A percentile compares a stretch with the other conserved stretches of the same genome.
phyloP scores from a whole-genome alignment of 2,329 filamentous ascomycete species.

The Purpureocillium takamizusanense region DNA sequence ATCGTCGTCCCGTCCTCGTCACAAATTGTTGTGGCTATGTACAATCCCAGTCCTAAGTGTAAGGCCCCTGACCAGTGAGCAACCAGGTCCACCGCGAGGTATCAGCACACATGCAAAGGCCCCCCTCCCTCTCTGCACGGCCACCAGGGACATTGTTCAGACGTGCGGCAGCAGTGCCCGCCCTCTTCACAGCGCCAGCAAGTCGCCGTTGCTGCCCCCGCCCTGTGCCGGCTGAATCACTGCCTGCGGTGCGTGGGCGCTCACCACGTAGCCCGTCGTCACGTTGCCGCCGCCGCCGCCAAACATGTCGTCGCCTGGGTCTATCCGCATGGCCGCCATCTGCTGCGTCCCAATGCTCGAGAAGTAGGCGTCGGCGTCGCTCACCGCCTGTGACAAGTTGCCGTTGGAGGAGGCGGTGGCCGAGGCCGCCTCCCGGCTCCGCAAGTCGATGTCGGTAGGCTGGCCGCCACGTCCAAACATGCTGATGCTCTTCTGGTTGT shows the following conservation, averaged over 20 bases:
- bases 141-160: too few relatives aligned
- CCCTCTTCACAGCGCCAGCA: constrained; percentile 53
- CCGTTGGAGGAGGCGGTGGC: constrained; percentile 21
- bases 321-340: constrained; percentile 63
- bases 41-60: too few relatives aligned
- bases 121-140: background rate
- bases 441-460: constrained; percentile 39
- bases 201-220: constrained; percentile 58
- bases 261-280: constrained; percentile 64
- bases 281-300: constrained; percentile 46
- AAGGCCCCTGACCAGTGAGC: too few relatives aligned
- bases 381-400: constrained; percentile 63
- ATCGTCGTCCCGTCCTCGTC: too few relatives aligned
- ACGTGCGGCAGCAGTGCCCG: too few relatives aligned
- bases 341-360: constrained; percentile 64
- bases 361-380: constrained; percentile 85
- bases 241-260: constrained; percentile 70
- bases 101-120: too few relatives aligned
- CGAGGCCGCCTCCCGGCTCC: constrained; percentile 20
- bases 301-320: constrained; percentile 52
- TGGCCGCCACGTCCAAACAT: constrained; percentile 46
- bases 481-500: constrained; percentile 51
- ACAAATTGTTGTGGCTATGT: too few relatives aligned
- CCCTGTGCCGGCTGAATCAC: constrained; percentile 62
- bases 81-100: too few relatives aligned